Evolutionary conservation across 768 basidiomycete species (phyloP), one percentile per base, ranked within the genome.

Genomic region (Guyanaporus albipodus): DNA sequence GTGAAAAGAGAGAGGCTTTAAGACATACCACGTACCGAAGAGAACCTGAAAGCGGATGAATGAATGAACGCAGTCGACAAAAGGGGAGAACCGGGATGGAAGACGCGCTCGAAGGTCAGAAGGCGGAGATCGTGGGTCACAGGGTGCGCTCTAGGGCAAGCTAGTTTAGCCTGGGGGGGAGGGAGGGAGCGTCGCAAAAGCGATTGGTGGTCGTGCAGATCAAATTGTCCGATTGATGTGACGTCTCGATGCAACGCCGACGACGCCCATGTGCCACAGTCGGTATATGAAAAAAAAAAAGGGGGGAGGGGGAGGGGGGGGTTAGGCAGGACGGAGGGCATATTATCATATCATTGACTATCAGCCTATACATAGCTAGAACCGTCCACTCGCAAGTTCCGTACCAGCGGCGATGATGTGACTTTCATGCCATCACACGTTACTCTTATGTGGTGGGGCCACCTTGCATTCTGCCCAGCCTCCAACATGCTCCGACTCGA

Each of bases 61-160:
- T 40, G 33, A 36, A 40, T 56, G 43, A 59, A 44, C 58, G 19
- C 46, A 57, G 49, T 34, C 44, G 35, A 24, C 33, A n/a, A 32
- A 32, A 45, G 57, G 52, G 28, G 41, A 46, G 33, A 38, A 38
- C 46, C 52, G 49, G 59, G 57, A 56, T 56, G 56, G 51, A 52
- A 48, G 15, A 65, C 85, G 56, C 52, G 88, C 87, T 78, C 79
- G 66, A 82, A 79, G 82, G 83, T 82, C 83, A 87, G 68, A 66
- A 86, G 75, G 76, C 86, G 85, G 67, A 88, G 82, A 74, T 88
- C 85, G 68, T 70, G 62, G 57, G 75, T 70, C 77, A 70, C 56
- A 50, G 62, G 39, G 46, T 39, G 43, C 41, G 44, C 42, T 50
- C 52, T 50, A 49, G 49, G 49, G 49, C 57, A 52, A 48, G 44